Evolutionary conservation across 2,329 filamentous ascomycete species (phyloP).

Genomic region (Talaromyces sp.): DNA sequence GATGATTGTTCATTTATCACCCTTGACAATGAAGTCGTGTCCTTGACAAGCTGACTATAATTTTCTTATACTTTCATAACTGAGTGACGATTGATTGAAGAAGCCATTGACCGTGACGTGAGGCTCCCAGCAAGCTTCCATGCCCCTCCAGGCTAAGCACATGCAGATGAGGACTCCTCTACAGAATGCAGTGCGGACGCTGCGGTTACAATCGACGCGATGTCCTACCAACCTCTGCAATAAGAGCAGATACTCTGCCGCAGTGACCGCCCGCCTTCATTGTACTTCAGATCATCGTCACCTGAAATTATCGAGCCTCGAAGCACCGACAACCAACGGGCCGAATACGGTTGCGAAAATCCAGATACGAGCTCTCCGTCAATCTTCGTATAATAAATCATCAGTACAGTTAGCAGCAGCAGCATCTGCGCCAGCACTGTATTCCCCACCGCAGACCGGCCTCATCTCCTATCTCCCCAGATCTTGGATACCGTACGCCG

Average conservation of each 20-base stretch:
- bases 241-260: background rate
- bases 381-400: conserved; percentile 6
- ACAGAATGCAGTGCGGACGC: background rate
- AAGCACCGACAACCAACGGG: background rate
- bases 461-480: conserved; percentile 46
- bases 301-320: background rate
- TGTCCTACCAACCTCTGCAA: background rate
- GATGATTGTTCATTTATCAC: too few species aligned
- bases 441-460: conserved; percentile 46
- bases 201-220: background rate
- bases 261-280: background rate
- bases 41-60: background rate
- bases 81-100: background rate
- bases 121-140: background rate
- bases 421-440: conserved; percentile 27
- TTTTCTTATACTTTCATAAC: background rate
- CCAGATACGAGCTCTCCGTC: background rate
- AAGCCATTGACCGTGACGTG: background rate
- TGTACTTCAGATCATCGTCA: background rate
- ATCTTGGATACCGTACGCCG: conserved; percentile 52
- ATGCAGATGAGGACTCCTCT: background rate
- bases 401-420: background rate
- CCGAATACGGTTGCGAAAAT: background rate
- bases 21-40: background rate
- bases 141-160: conserved; percentile 2